Evolutionary conservation across 176 grass and related monocot species (phyloP).

Genomic region (Rhynchospora breviuscula): DNA sequence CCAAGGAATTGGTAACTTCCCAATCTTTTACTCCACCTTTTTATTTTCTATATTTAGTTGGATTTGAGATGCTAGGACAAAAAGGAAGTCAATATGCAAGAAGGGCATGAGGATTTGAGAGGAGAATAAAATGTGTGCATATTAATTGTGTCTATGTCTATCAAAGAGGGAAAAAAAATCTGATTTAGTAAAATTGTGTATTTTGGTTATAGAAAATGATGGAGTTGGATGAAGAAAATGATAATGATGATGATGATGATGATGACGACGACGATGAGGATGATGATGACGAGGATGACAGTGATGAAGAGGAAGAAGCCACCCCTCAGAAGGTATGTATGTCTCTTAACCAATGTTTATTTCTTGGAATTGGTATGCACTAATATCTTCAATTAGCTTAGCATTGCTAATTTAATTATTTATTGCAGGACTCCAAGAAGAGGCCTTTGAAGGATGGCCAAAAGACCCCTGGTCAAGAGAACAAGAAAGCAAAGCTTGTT

Average conservation of each 20-base stretch:
- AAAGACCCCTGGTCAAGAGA: conserved; percentile 54
- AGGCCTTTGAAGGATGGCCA: conserved; percentile 30
- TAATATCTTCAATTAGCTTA: background rate
- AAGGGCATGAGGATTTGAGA: background rate
- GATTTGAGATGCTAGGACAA: background rate
- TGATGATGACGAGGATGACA: conserved; percentile 34
- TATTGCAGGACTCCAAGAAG: conserved; percentile 67
- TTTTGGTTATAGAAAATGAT: conserved; percentile 12
- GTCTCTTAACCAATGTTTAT: background rate
- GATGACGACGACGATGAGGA: conserved; percentile 15
- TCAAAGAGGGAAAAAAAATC: background rate
- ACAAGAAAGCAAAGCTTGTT: conserved; percentile 70
- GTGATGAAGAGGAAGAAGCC: conserved; percentile 53
- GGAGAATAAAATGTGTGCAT: too few relatives aligned
- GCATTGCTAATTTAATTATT: background rate
- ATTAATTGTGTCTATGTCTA: background rate
- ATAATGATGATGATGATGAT: conserved; percentile 1
- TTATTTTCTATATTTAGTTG: background rate
- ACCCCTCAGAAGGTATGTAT: conserved; percentile 66
- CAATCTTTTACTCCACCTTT: background rate
- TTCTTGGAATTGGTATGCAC: background rate
- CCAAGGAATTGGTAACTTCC: conserved; percentile 1
- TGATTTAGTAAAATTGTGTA: background rate
- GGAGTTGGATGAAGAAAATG: conserved; percentile 25
- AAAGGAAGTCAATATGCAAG: background rate